Evolutionary conservation across 345 rosid species (phyloP).

Genomic region (Erysimum cheiranthoides): DNA sequence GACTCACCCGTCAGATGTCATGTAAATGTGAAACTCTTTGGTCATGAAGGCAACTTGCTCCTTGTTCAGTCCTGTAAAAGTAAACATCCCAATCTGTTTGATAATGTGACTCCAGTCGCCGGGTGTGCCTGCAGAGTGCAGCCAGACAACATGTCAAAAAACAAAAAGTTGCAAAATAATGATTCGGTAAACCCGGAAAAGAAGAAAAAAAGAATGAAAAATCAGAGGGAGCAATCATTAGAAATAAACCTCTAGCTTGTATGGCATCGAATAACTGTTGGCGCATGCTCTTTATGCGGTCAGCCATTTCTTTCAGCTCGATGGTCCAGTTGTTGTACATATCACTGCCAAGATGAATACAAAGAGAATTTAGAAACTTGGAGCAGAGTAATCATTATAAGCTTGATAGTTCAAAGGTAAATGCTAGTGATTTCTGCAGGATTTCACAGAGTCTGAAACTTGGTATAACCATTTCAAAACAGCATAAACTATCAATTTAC

Average conservation of each 20-base stretch:
- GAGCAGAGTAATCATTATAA: slow-evolving; percentile 2
- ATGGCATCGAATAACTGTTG: slow-evolving; percentile 67
- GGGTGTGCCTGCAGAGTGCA: slow-evolving; percentile 80
- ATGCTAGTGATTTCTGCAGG: neutral
- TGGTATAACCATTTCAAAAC: slow-evolving; percentile 8
- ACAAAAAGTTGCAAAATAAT: slow-evolving; percentile 13
- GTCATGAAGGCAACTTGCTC: slow-evolving; percentile 79
- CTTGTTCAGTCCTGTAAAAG: slow-evolving; percentile 68
- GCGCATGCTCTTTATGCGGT: slow-evolving; percentile 75
- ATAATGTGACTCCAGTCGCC: slow-evolving; percentile 86
- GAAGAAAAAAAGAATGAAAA: neutral
- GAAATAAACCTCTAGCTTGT: slow-evolving; percentile 55
- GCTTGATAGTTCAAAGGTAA: slow-evolving; percentile 3
- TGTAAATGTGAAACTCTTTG: slow-evolving; percentile 71
- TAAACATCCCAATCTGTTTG: slow-evolving; percentile 83
- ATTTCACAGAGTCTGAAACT: slow-evolving; percentile 1
- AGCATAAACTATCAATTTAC: slow-evolving; percentile 8
- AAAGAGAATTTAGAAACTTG: slow-evolving; percentile 21
- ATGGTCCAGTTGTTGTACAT: slow-evolving; percentile 70
- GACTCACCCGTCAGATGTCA: slow-evolving; percentile 76
- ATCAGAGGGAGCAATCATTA: neutral
- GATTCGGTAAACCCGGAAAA: slow-evolving; percentile 3
- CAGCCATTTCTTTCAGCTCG: slow-evolving; percentile 81
- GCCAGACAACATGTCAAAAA: slow-evolving; percentile 10
- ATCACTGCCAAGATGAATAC: slow-evolving; percentile 48